A percentile compares a stretch with the other conserved stretches of the same genome.
Evolutionary conservation across 257 asterid genomes (phyloP).

Genomic region (Nicotiana knightiana): DNA sequence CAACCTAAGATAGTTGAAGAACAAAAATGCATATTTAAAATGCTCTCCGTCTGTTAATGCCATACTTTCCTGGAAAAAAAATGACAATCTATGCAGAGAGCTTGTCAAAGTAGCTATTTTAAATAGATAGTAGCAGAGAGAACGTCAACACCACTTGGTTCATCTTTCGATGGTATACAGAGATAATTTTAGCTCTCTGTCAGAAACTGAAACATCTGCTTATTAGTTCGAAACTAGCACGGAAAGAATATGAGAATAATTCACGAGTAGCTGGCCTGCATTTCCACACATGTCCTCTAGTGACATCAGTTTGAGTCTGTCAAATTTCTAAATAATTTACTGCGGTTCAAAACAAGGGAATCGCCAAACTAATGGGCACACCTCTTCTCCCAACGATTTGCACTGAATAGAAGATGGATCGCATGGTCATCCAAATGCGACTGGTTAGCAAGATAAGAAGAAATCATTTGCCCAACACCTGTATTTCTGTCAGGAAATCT

Average conservation of each 20-base stretch:
- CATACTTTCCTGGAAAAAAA: background rate
- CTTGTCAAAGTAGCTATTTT: background rate
- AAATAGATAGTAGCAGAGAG: background rate
- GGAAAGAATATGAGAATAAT: too few species aligned
- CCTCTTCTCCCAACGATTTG: slow-evolving; percentile 95
- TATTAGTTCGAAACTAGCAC: too few species aligned
- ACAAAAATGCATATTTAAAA: background rate
- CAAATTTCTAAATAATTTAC: too few species aligned
- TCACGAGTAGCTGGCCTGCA: too few species aligned
- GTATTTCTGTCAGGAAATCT: slow-evolving; percentile 93
- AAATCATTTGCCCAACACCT: slow-evolving; percentile 86
- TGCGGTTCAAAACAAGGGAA: too few species aligned
- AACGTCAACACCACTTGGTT: background rate
- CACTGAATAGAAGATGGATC: slow-evolving; percentile 86
- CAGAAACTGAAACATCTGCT: too few species aligned
- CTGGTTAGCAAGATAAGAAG: slow-evolving; percentile 70
- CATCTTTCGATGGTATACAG: background rate
- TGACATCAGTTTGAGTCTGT: too few species aligned
- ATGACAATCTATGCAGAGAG: background rate
- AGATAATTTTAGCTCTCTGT: too few species aligned
- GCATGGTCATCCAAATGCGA: slow-evolving; percentile 78
- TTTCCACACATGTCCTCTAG: too few species aligned
- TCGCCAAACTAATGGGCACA: background rate
- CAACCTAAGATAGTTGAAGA: background rate
- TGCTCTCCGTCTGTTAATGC: background rate